phyloP scores from a whole-genome alignment of 2,329 filamentous ascomycete genomes.

The Tympanopsis confertula region DNA sequence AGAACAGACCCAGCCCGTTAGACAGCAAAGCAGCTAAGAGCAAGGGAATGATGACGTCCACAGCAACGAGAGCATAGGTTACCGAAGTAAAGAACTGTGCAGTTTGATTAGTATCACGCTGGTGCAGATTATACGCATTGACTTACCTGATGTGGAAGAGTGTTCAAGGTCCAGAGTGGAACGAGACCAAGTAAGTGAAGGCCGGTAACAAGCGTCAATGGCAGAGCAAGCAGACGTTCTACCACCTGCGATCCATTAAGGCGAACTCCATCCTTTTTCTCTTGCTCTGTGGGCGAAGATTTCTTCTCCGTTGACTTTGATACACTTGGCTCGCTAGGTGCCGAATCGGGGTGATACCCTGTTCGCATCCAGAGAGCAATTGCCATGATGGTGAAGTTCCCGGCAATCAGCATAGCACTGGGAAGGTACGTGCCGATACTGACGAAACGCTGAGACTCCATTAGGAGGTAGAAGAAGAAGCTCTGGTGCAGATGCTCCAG shows the following conservation, averaged over 20 bases:
- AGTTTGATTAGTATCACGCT: not conserved
- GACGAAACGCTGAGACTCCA: conserved; percentile 85
- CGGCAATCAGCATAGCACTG: conserved; percentile 91
- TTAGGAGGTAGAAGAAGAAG: conserved; percentile 96
- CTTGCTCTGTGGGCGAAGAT: no score
- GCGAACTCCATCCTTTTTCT: no score
- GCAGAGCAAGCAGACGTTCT: conserved; percentile 60
- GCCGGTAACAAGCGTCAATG: conserved; percentile 59
- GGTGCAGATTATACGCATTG: conserved; percentile 2
- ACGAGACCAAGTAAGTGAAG: conserved; percentile 69
- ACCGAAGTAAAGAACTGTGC: conserved; percentile 34
- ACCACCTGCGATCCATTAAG: no score
- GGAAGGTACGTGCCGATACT: conserved; percentile 96
- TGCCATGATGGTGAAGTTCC: conserved; percentile 90
- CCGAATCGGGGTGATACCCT: no score
- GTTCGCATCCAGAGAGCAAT: conserved; percentile 90
- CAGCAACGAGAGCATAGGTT: conserved; percentile 42
- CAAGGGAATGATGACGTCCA: conserved; percentile 38
- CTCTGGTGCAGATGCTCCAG: conserved; percentile 95
- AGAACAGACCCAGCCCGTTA: conserved; percentile 35
- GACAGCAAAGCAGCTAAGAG: conserved; percentile 46
- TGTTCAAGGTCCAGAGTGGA: conserved; percentile 80
- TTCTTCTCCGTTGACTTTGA: no score
- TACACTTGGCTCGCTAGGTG: no score
- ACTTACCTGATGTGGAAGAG: conserved; percentile 53